phyloP scores from a whole-genome alignment of 1,139 yeast species.

The Taphrina wiesneri region DNA sequence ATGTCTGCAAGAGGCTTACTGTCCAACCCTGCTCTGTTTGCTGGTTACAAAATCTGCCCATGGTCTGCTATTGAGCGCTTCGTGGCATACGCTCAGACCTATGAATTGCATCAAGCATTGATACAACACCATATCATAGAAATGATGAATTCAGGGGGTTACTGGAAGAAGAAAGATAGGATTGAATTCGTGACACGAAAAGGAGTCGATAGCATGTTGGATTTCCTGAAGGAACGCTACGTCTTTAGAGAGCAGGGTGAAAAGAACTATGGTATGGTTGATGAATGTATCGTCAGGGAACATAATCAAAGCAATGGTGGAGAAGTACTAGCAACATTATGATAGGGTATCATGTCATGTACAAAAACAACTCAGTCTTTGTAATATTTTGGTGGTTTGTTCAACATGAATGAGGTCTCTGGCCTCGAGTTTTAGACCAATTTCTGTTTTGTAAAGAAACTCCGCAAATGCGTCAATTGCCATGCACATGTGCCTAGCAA shows the following conservation, averaged over 20 bases:
- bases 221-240: slow-evolving; percentile 77
- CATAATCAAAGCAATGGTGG: not conserved
- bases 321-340: not conserved
- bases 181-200: slow-evolving; percentile 66
- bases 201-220: slow-evolving; percentile 64
- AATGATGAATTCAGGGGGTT: slow-evolving; percentile 59
- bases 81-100: slow-evolving; percentile 73
- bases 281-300: not conserved
- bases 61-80: slow-evolving; percentile 88
- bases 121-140: slow-evolving; percentile 85
- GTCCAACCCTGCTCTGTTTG: slow-evolving; percentile 81
- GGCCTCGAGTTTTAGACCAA: slow-evolving; percentile 54
- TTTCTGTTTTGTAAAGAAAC: slow-evolving; percentile 67
- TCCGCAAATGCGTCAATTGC: slow-evolving; percentile 64
- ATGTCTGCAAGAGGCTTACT: slow-evolving; percentile 94
- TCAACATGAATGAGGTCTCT: too few species aligned
- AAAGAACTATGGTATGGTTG: slow-evolving; percentile 55
- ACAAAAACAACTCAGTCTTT: not conserved
- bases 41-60: slow-evolving; percentile 71
- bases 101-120: slow-evolving; percentile 80
- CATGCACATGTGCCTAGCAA: slow-evolving; percentile 63
- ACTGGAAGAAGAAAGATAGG: slow-evolving; percentile 55
- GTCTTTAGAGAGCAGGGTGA: slow-evolving; percentile 66
- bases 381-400: too few species aligned
- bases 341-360: not conserved